Evolutionary conservation across 768 basidiomycete species (phyloP).

Genomic region (Candolleomyces eurysporus): DNA sequence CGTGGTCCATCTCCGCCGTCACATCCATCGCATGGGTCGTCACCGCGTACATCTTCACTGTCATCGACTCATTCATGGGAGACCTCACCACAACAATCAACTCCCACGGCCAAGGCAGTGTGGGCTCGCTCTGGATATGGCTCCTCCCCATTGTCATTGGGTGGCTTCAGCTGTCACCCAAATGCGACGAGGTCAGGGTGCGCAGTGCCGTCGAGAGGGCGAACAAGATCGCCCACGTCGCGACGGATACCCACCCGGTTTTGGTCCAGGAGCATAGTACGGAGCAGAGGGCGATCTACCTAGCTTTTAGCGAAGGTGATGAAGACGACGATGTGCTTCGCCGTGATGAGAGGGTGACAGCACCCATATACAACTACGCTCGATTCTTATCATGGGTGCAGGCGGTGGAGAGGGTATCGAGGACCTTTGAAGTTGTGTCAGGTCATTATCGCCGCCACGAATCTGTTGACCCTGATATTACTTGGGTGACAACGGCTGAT

Average conservation of each 20-base stretch:
- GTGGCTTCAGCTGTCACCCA: slow-evolving; percentile 39
- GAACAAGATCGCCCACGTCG: slow-evolving; percentile 24
- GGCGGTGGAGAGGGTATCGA: slow-evolving; percentile 10
- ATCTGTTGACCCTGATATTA: not conserved
- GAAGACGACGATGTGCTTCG: not conserved
- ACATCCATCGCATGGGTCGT: slow-evolving; percentile 44
- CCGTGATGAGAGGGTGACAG: slow-evolving; percentile 15
- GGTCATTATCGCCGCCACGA: slow-evolving; percentile 5
- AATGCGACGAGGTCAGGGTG: slow-evolving; percentile 34
- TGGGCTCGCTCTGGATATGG: slow-evolving; percentile 43
- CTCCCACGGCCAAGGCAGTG: slow-evolving; percentile 34
- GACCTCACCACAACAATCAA: slow-evolving; percentile 17
- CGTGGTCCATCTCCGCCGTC: slow-evolving; percentile 38
- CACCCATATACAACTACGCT: slow-evolving; percentile 22
- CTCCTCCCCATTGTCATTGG: slow-evolving; percentile 39
- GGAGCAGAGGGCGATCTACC: not conserved
- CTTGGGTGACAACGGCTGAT: not conserved
- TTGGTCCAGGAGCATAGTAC: not conserved
- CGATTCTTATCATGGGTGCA: slow-evolving; percentile 19
- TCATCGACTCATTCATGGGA: slow-evolving; percentile 32
- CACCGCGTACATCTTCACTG: slow-evolving; percentile 40
- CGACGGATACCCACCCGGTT: not conserved
- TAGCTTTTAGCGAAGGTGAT: slow-evolving; percentile 1
- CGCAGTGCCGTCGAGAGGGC: slow-evolving; percentile 25
- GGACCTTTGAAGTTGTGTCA: slow-evolving; percentile 11